phyloP scores from a whole-genome alignment of 805 yeast genomes.

The Brettanomyces custersianus region DNA sequence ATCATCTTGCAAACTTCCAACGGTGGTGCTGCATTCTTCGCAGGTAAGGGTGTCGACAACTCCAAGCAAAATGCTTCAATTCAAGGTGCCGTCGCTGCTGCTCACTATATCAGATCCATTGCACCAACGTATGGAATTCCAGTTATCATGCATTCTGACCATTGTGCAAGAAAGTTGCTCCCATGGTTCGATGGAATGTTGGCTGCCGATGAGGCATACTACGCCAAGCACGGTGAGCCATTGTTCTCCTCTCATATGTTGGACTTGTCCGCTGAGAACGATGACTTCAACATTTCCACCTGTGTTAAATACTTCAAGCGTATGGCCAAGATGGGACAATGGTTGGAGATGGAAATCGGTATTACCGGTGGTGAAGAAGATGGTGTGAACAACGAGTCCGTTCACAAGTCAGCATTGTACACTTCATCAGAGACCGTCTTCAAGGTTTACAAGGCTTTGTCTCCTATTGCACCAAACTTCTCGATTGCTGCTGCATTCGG shows the following conservation, averaged over 20 bases:
- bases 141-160: conserved; percentile 95
- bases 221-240: conserved; percentile 80
- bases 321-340: conserved; percentile 90
- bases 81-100: conserved; percentile 93
- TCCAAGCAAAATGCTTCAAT: conserved; percentile 89
- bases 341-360: conserved; percentile 99
- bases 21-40: conserved; percentile 99
- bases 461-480: conserved; percentile 93
- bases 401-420: conserved; percentile 78
- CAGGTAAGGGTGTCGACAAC: conserved; percentile 98
- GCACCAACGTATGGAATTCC: conserved; percentile 97
- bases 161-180: conserved; percentile 95
- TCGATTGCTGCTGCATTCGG: conserved; percentile 99
- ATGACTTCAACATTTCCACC: conserved; percentile 89
- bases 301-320: conserved; percentile 93
- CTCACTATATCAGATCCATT: conserved; percentile 91
- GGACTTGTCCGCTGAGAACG: conserved; percentile 93
- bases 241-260: conserved; percentile 98
- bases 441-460: conserved; percentile 81
- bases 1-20: conserved; percentile 94
- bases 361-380: conserved; percentile 99
- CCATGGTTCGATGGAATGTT: conserved; percentile 99
- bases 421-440: conserved; percentile 93
- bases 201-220: conserved; percentile 92
- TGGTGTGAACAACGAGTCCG: conserved; percentile 98